Conservation (phyloP, 805 yeast genomes). For the Candida qinlingensis region DNA sequence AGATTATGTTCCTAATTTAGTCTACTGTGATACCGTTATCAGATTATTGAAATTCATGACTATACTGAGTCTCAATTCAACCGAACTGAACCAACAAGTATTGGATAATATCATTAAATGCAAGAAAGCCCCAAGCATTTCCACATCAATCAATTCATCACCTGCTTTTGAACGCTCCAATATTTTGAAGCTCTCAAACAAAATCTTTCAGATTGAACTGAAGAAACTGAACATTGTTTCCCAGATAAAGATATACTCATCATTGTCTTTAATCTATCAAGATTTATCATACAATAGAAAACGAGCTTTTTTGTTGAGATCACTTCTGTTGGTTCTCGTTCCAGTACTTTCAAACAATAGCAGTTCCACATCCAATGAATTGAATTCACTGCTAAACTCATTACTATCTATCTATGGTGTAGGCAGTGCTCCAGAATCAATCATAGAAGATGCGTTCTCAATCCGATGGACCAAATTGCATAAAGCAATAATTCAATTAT, state of each 20-base stretch:
- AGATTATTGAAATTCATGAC: constrained; percentile 61
- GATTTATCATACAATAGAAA: constrained; percentile 61
- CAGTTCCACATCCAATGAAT: constrained; percentile 20
- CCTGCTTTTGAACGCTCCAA: constrained; percentile 31
- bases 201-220: constrained; percentile 40
- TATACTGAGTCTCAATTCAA: constrained; percentile 28
- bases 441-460: constrained; percentile 22
- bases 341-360: constrained; percentile 30
- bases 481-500: constrained; percentile 46
- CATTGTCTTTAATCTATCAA: constrained; percentile 60
- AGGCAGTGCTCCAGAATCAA: constrained; percentile 31
- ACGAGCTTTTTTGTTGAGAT: constrained; percentile 60
- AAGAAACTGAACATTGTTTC: constrained; percentile 41
- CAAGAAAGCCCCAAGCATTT: constrained; percentile 18
- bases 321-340: constrained; percentile 49
- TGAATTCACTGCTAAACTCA: constrained; percentile 40
- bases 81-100: constrained; percentile 36
- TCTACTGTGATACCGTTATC: constrained; percentile 66
- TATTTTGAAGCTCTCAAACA: constrained; percentile 45
- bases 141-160: not conserved
- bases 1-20: constrained; percentile 78
- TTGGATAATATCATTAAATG: constrained; percentile 42
- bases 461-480: constrained; percentile 54
- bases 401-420: constrained; percentile 54
- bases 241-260: constrained; percentile 59